Base-by-base conservation (phyloP, 208 protist species). In the Blechomonas ayalai region DNA sequence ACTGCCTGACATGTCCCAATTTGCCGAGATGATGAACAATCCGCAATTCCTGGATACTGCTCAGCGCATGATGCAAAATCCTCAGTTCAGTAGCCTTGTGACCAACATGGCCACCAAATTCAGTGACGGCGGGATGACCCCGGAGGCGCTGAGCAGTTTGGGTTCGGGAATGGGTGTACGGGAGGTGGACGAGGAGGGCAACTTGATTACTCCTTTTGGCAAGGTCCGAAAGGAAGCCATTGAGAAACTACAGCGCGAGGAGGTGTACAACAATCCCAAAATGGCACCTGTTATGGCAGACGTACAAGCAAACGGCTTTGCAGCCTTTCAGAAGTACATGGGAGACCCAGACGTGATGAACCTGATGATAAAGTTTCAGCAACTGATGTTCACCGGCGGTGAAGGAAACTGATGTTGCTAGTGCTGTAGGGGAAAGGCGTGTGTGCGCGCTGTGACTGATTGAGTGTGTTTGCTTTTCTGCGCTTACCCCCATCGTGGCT, bases 41-140 rank as follows among this genome's bases (percentile, higher is more conserved):
- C 89, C 89, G n/a, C 69, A 92, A 63, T 90, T 96, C 64, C 75
- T 93, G 71, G 69, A 92, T 55, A 82, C 78, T 29, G 73, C 83
- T 31, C 69, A 84, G 56, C 67, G 67, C 28, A 84, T 94, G 73
- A 92, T 96, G 89, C 66, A 85, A 53, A 93, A 94, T 46, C 89
- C 89, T 24, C 59, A 90, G 67, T 92, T 96, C 67, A 88, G 67
- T 49, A 70, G 71, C 44, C 47, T 94, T 36, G 72, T 92, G 20
- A 48, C 64, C 25, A 89, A 88, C 54, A 90, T 96, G 74, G 79
- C 84, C 3, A 46, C 67, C 27, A 67, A 72, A 26, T 71, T 95
- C 40, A 64, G 67, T 12, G 54, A 67, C 33, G 67, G 66, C 43
- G 50, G 32, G 24, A 59, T 49, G 25, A 69, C 38, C 49, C 76